phyloP scores from a whole-genome alignment of 2,329 filamentous ascomycete species.

The Xylaria sp. region DNA sequence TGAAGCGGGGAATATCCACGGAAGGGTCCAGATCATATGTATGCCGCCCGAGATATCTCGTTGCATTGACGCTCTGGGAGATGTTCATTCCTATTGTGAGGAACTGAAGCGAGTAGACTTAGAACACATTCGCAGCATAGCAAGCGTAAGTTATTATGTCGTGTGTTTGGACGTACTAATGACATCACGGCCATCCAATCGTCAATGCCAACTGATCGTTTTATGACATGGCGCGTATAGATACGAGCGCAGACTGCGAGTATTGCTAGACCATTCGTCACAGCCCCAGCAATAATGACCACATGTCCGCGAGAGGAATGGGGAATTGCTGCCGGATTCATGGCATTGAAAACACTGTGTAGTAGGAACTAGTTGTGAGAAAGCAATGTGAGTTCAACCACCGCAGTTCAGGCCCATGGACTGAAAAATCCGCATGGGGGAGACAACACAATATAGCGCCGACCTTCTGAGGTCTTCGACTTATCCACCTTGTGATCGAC shows the following conservation, averaged over 20 bases:
- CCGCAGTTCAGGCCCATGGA: too few species aligned
- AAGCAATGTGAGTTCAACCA: too few species aligned
- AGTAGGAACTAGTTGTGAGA: not conserved
- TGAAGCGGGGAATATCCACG: not conserved
- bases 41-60: not conserved
- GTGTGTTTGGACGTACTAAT: not conserved
- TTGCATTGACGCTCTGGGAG: not conserved
- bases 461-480: not conserved
- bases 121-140: not conserved
- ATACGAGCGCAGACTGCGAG: conserved; percentile 1
- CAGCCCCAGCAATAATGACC: not conserved
- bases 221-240: not conserved
- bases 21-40: not conserved
- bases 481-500: not conserved
- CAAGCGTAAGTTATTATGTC: not conserved
- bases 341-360: not conserved
- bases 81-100: not conserved
- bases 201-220: not conserved
- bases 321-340: not conserved
- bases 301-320: not conserved
- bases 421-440: too few species aligned
- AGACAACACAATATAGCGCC: too few species aligned
- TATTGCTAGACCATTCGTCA: not conserved
- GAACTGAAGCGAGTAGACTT: not conserved
- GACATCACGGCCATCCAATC: not conserved